A percentile compares a stretch with the other conserved stretches of the same genome.
Evolutionary conservation across 2,329 filamentous ascomycete species (phyloP).

Genomic region (Colletotrichum noveboracense): DNA sequence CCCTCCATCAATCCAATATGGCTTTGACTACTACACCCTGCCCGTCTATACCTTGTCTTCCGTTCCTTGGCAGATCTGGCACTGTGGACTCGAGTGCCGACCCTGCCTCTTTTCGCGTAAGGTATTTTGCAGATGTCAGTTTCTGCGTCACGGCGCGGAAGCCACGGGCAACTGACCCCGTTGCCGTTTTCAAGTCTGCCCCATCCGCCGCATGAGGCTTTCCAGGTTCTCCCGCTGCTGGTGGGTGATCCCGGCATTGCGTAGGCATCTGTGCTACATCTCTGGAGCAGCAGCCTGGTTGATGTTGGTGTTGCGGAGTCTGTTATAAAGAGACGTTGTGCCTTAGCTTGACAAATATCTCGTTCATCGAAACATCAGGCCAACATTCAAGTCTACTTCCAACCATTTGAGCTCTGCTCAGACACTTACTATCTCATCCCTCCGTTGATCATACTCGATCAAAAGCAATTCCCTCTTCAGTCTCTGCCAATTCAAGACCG

Average conservation of each 20-base stretch:
- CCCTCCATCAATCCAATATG: neutral
- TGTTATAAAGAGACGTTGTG: conserved; percentile 1
- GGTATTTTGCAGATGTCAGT: neutral
- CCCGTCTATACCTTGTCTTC: neutral
- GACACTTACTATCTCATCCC: neutral
- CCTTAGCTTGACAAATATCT: neutral
- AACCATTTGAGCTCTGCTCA: neutral
- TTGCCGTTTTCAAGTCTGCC: conserved; percentile 14
- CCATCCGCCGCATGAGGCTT: conserved; percentile 12
- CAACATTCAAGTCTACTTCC: neutral
- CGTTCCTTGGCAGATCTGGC: neutral
- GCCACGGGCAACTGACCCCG: conserved; percentile 4
- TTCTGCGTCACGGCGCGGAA: conserved; percentile 17
- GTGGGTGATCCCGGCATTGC: neutral
- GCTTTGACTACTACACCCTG: neutral
- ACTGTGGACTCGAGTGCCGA: neutral
- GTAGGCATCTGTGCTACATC: neutral
- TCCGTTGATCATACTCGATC: neutral
- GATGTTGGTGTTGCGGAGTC: neutral
- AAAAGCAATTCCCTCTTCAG: neutral
- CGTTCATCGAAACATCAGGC: neutral
- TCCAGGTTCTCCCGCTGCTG: neutral
- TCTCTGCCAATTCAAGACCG: neutral
- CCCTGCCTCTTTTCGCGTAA: neutral
- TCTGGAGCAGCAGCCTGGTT: neutral